A percentile compares a stretch with the other conserved stretches of the same genome.
Evolutionary conservation across 1,139 yeast genomes (phyloP).

Genomic region (Sugiyamaella castrensis): DNA sequence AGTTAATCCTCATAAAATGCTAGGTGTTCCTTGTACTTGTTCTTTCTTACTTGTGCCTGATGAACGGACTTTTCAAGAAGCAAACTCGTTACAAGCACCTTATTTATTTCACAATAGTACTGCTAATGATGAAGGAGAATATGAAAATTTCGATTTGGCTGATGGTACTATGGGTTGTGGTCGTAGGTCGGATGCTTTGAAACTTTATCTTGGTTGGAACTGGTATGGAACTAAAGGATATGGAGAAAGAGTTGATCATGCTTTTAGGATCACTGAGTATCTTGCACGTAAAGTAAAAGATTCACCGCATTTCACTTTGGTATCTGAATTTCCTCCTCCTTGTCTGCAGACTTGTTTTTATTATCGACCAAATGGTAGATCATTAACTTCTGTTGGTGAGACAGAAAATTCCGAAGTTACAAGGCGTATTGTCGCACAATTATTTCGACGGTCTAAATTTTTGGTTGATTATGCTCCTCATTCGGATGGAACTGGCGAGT

Average conservation of each 20-base stretch:
- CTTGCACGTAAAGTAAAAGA: slow-evolving; percentile 48
- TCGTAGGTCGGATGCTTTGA: slow-evolving; percentile 77
- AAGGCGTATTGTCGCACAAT: slow-evolving; percentile 56
- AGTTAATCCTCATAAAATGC: slow-evolving; percentile 83
- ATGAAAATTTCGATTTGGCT: slow-evolving; percentile 71
- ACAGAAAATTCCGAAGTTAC: slow-evolving; percentile 57
- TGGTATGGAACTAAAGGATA: slow-evolving; percentile 65
- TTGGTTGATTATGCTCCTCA: slow-evolving; percentile 81
- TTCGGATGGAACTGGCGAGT: slow-evolving; percentile 60
- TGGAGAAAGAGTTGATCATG: slow-evolving; percentile 63
- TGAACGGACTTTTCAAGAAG: slow-evolving; percentile 59
- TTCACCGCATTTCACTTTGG: slow-evolving; percentile 47
- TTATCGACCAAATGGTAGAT: slow-evolving; percentile 35
- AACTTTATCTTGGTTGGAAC: slow-evolving; percentile 76
- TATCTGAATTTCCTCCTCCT: slow-evolving; percentile 60
- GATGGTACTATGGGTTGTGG: slow-evolving; percentile 96
- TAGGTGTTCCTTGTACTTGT: slow-evolving; percentile 88
- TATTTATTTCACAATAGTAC: slow-evolving; percentile 67
- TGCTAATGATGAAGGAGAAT: slow-evolving; percentile 39
- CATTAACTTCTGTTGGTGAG: slow-evolving; percentile 14
- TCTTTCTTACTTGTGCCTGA: slow-evolving; percentile 75
- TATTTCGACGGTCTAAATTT: slow-evolving; percentile 63
- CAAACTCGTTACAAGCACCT: slow-evolving; percentile 78
- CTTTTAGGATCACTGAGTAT: slow-evolving; percentile 60
- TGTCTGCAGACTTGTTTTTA: slow-evolving; percentile 85